Evolutionary conservation across 805 yeast species (phyloP).

Genomic region (Grigorovia yakushimaensis): DNA sequence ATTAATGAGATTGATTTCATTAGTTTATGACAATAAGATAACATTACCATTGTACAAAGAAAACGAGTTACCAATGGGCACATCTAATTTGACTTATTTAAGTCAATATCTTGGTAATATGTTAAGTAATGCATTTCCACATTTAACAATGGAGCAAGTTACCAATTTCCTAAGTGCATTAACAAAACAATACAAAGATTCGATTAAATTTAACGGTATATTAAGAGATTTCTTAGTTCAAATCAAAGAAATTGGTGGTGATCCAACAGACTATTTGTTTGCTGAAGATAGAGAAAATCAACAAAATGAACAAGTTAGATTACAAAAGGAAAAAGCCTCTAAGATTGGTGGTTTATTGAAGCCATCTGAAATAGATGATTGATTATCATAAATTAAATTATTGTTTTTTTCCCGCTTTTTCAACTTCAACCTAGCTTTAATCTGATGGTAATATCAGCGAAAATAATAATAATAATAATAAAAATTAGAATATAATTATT

Average conservation of each 20-base stretch:
- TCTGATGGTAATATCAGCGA: too few species aligned
- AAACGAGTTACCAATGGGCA: slow-evolving; percentile 79
- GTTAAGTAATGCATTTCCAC: slow-evolving; percentile 85
- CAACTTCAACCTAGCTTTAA: neutral
- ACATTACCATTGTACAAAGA: slow-evolving; percentile 66
- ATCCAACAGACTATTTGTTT: slow-evolving; percentile 85
- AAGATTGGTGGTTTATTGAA: slow-evolving; percentile 88
- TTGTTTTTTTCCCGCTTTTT: neutral
- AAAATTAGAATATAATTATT: too few species aligned
- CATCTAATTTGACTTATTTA: slow-evolving; percentile 68
- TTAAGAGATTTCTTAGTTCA: slow-evolving; percentile 94
- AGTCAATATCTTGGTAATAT: slow-evolving; percentile 74
- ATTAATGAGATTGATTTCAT: slow-evolving; percentile 70
- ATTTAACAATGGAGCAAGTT: slow-evolving; percentile 75
- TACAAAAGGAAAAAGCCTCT: slow-evolving; percentile 72
- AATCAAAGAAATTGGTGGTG: slow-evolving; percentile 92
- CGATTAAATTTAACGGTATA: slow-evolving; percentile 66
- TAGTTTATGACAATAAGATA: slow-evolving; percentile 70
- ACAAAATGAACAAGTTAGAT: slow-evolving; percentile 52
- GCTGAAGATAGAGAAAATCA: slow-evolving; percentile 88
- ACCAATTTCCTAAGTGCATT: slow-evolving; percentile 71
- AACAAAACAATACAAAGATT: slow-evolving; percentile 62
- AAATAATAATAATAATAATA: too few species aligned
- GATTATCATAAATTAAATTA: slow-evolving; percentile 11
- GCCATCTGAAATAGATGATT: slow-evolving; percentile 90